Evolutionary conservation across 768 basidiomycete genomes (phyloP).

Genomic region (Lactarius akahatsu): DNA sequence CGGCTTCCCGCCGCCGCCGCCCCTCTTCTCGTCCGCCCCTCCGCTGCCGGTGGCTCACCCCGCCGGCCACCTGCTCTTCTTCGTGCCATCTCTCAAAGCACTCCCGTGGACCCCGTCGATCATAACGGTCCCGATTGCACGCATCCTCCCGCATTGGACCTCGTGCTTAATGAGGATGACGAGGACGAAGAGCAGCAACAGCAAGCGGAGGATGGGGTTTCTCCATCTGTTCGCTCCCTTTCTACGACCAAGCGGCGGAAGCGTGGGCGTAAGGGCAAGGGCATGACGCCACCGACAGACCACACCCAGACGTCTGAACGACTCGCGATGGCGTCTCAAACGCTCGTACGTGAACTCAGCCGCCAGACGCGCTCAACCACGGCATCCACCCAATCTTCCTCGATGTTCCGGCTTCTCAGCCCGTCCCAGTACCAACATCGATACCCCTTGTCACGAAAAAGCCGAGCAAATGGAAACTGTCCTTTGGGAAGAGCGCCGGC

Average conservation of each 20-base stretch:
- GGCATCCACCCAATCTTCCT: constrained; percentile 25
- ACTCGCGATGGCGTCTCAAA: constrained; percentile 77
- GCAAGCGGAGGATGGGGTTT: constrained; percentile 2
- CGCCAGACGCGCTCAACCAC: constrained; percentile 41
- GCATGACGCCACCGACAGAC: constrained; percentile 39
- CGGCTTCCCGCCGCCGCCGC: constrained; percentile 67
- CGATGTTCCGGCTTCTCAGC: constrained; percentile 37
- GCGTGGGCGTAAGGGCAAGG: constrained; percentile 83
- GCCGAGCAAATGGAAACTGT: constrained; percentile 82
- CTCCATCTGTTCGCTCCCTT: constrained; percentile 36
- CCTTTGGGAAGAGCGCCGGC: constrained; percentile 59
- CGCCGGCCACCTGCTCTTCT: constrained; percentile 54
- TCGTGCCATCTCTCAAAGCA: constrained; percentile 59
- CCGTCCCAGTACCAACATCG: constrained; percentile 39
- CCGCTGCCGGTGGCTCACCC: constrained; percentile 41
- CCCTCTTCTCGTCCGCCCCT: constrained; percentile 67
- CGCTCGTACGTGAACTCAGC: constrained; percentile 81
- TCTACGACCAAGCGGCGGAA: constrained; percentile 79
- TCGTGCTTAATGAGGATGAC: constrained; percentile 35
- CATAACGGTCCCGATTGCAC: constrained; percentile 26
- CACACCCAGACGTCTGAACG: constrained; percentile 60
- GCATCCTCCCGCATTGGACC: constrained; percentile 20
- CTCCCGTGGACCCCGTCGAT: constrained; percentile 48
- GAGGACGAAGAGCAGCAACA: constrained; percentile 43
- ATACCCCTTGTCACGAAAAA: constrained; percentile 53